Base-by-base conservation (phyloP, 306 rosid genomes). In the Elaeagnus macrophylla region DNA sequence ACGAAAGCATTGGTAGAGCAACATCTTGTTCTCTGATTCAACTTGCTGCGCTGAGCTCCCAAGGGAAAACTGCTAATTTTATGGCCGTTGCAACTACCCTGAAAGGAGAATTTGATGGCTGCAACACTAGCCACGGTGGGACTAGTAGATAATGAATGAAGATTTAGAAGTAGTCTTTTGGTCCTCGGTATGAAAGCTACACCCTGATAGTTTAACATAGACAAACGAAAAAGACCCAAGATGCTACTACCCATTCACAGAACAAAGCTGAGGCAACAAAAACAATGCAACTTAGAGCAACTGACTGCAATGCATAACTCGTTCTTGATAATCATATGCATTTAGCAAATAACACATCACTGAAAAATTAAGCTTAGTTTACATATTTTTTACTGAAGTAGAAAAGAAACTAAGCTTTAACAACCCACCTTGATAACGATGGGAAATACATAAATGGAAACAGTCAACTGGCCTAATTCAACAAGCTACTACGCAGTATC, bases 1-100 rank as follows among this genome's bases (percentile, higher is more conserved):
- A 84, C 84, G 59, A 75, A 59, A n/a, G 94, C 83, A 38, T 39
- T 70, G 57, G 69, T 39, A 9, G 84, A 75, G 63, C 82, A 64
- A 35, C 73, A 59, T 46, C 62, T 72, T 12, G 54, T 39, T 55
- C 53, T 46, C 72, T 37, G 66, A 39, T 60, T 83, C 60, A 61
- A 51, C 66, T 57, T 77, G 68, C 63, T 42, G 59, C 57, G 64
- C 56, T 64, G 66, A 14, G 58, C 48, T 58, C 54, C 19, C 7
- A 50, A 70, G 56, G 50, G 32, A n/a, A 71, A 53, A 45, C 45
- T 17, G n/a, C n/a, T n/a, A n/a, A n/a, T n/a, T n/a, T n/a, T n/a
- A 62, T 66, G 41, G 49, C 55, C 39, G 46, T 32, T 13, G 32
- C 32, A 25, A 61, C 61, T 37, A 57, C 72, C 64, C 53, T 8